These are phyloP conservation scores for Rutstroemia sp. DNA, from an alignment of 2,329 filamentous ascomycete species.

Conservation along the genomic window DNA sequence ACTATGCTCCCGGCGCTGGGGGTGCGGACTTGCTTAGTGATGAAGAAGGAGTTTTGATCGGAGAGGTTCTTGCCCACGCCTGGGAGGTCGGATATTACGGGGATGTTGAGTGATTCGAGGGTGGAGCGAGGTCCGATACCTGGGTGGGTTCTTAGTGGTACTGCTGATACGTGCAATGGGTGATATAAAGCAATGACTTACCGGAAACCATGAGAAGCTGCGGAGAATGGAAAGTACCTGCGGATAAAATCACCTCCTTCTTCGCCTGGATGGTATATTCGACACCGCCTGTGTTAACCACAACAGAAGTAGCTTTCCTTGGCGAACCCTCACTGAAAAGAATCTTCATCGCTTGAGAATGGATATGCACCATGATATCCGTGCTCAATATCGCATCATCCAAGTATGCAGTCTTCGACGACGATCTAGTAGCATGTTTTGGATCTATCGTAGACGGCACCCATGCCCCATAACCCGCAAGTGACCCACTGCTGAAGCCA, in stretches of 20 bases:
- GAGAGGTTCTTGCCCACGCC: slow-evolving; percentile 43
- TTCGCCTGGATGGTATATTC: slow-evolving; percentile 13
- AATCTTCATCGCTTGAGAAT: slow-evolving; percentile 6
- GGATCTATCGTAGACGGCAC: slow-evolving; percentile 13
- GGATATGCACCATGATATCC: background rate
- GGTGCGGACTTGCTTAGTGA: slow-evolving; percentile 7
- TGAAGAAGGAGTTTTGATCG: slow-evolving; percentile 11
- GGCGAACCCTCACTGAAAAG: background rate
- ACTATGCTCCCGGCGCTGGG: background rate
- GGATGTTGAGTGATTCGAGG: slow-evolving; percentile 28
- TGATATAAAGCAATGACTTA: background rate
- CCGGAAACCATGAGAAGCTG: slow-evolving; percentile 3
- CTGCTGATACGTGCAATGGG: background rate
- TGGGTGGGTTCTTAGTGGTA: background rate
- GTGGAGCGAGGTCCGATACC: background rate
- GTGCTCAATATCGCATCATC: background rate
- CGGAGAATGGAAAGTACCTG: background rate
- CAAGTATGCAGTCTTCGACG: slow-evolving; percentile 8
- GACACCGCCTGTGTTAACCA: background rate
- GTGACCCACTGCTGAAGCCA: slow-evolving; percentile 18
- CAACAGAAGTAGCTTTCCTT: background rate
- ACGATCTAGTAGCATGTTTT: slow-evolving; percentile 10
- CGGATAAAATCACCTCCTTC: slow-evolving; percentile 14
- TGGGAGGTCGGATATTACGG: slow-evolving; percentile 36
- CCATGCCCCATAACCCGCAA: slow-evolving; percentile 10